Evolutionary conservation across 345 rosid species (phyloP).

Genomic region (Acer campestre): DNA sequence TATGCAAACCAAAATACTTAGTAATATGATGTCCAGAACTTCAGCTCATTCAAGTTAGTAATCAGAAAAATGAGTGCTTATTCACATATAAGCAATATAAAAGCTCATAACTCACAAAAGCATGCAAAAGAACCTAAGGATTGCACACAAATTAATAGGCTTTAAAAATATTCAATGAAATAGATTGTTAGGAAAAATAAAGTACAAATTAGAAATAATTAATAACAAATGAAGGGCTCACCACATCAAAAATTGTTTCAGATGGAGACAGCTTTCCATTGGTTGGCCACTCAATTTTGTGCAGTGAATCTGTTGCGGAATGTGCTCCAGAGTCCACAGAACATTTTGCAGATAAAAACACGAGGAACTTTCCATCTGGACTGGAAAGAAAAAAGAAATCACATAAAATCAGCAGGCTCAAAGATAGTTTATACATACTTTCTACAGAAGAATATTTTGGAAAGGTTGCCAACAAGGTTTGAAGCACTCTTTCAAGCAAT

Average conservation of each 20-base stretch:
- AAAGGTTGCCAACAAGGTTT: background rate
- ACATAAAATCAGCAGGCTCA: constrained; percentile 17
- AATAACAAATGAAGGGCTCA: constrained; percentile 32
- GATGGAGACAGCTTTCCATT: constrained; percentile 44
- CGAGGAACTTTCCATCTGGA: constrained; percentile 78
- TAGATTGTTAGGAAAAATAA: background rate
- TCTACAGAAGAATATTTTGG: background rate
- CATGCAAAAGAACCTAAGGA: background rate
- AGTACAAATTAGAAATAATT: background rate
- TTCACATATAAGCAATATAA: background rate
- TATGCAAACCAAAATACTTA: too few relatives aligned
- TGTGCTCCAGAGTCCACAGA: constrained; percentile 86
- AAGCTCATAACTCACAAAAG: constrained; percentile 2
- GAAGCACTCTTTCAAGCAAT: background rate
- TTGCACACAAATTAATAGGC: too few relatives aligned
- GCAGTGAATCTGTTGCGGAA: constrained; percentile 72
- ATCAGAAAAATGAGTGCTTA: background rate
- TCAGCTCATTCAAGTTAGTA: background rate
- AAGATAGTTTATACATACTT: constrained; percentile 1
- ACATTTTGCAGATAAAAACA: constrained; percentile 69
- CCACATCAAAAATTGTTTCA: constrained; percentile 67
- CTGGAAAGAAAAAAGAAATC: constrained; percentile 46
- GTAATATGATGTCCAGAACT: too few relatives aligned
- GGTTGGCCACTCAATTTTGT: constrained; percentile 75
- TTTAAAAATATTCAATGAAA: too few relatives aligned